Evolutionary conservation across 2,329 filamentous ascomycete genomes (phyloP).

Genomic region (Aureobasidium sp.): DNA sequence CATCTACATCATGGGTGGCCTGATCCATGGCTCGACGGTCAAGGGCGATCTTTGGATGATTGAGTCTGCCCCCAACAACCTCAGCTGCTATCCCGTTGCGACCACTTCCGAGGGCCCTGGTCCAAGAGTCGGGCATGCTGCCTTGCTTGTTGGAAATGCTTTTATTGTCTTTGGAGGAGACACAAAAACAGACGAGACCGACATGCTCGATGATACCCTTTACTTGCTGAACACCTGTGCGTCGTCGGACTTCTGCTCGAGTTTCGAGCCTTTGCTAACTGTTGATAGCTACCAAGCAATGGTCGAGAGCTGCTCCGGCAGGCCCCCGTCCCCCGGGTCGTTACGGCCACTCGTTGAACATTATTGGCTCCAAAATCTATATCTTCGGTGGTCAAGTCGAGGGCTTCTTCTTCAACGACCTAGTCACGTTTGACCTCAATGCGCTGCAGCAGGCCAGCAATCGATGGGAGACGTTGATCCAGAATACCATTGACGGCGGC

Average conservation of each 20-base stretch:
- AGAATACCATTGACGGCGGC: slow-evolving; percentile 57
- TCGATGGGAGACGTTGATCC: slow-evolving; percentile 86
- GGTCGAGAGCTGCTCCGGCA: slow-evolving; percentile 86
- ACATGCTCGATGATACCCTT: slow-evolving; percentile 86
- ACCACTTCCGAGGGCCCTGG: slow-evolving; percentile 92
- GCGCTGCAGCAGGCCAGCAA: slow-evolving; percentile 85
- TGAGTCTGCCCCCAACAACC: slow-evolving; percentile 69
- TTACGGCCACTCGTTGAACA: slow-evolving; percentile 94
- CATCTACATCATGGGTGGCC: slow-evolving; percentile 93
- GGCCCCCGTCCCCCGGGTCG: slow-evolving; percentile 79
- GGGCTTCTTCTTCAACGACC: slow-evolving; percentile 95
- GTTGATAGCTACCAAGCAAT: slow-evolving; percentile 78
- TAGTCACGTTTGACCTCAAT: slow-evolving; percentile 92
- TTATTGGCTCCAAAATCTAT: slow-evolving; percentile 92
- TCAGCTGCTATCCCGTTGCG: slow-evolving; percentile 84
- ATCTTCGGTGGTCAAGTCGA: slow-evolving; percentile 97
- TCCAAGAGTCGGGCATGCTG: slow-evolving; percentile 87
- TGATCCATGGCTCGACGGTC: slow-evolving; percentile 90
- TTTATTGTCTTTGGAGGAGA: slow-evolving; percentile 99
- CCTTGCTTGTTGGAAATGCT: slow-evolving; percentile 90
- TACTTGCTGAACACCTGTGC: slow-evolving; percentile 96
- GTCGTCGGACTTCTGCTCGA: slow-evolving; percentile 27
- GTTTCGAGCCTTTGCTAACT: slow-evolving; percentile 21
- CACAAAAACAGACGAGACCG: slow-evolving; percentile 90
- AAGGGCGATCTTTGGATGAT: slow-evolving; percentile 98